phyloP scores from a whole-genome alignment of 2,329 filamentous ascomycete species.

The Exophiala viscosa region DNA sequence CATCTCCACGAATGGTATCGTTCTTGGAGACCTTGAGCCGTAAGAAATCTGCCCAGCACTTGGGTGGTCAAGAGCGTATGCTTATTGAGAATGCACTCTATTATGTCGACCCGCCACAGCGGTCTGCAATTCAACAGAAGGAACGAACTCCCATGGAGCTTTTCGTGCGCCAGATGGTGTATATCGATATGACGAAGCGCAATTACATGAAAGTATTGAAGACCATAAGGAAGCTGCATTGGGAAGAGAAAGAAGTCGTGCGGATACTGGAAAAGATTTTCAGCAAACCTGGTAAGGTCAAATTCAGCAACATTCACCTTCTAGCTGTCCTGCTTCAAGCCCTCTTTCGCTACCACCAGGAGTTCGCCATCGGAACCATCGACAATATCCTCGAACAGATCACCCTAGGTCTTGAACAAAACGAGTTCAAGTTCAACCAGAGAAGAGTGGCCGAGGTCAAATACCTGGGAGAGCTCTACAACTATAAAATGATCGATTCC shows the following conservation, averaged over 20 bases:
- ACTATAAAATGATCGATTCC: constrained; percentile 94
- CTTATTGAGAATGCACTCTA: constrained; percentile 97
- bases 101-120: constrained; percentile 92
- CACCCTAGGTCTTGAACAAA: constrained; percentile 81
- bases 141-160: constrained; percentile 90
- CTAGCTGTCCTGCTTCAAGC: constrained; percentile 85
- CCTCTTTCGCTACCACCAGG: constrained; percentile 85
- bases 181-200: constrained; percentile 88
- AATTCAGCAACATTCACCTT: constrained; percentile 93
- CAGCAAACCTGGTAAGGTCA: constrained; percentile 93
- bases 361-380: constrained; percentile 85
- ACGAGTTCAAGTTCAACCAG: constrained; percentile 97
- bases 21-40: constrained; percentile 93
- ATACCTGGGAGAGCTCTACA: constrained; percentile 93
- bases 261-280: constrained; percentile 83
- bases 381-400: constrained; percentile 89
- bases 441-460: constrained; percentile 92
- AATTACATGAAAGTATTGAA: constrained; percentile 92
- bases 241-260: constrained; percentile 89
- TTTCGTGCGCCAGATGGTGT: constrained; percentile 88
- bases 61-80: constrained; percentile 95
- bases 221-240: constrained; percentile 91
- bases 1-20: constrained; percentile 84
- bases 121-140: constrained; percentile 92
- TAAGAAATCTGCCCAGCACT: constrained; percentile 92